A percentile compares a stretch with the other conserved stretches of the same genome.
phyloP scores from a whole-genome alignment of 345 rosid genomes.

The Hypericum androsaemum region DNA sequence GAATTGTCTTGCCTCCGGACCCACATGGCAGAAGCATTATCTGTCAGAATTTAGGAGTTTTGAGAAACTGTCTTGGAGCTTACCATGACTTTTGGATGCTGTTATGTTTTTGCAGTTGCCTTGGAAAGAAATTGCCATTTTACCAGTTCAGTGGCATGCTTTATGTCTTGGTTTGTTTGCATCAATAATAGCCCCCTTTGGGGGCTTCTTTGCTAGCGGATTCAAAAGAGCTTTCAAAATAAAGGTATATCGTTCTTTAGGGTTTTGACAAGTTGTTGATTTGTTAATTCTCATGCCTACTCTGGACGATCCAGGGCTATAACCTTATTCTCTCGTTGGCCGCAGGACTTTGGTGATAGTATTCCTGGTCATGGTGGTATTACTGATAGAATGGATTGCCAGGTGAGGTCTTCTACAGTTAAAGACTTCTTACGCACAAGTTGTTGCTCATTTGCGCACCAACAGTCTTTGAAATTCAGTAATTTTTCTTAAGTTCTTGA shows the following conservation, averaged over 20 bases:
- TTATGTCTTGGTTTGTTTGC: constrained; percentile 86
- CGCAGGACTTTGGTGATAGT: constrained; percentile 96
- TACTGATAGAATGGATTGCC: constrained; percentile 97
- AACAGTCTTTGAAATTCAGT: too few relatives aligned
- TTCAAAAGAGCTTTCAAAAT: constrained; percentile 93
- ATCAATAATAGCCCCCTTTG: constrained; percentile 97
- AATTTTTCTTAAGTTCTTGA: too few relatives aligned
- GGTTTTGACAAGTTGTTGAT: not conserved
- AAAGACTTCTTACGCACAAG: not conserved
- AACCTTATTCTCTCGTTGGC: not conserved
- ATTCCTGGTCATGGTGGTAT: constrained; percentile 99
- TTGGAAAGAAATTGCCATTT: constrained; percentile 72
- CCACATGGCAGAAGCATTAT: too few relatives aligned
- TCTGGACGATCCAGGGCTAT: not conserved
- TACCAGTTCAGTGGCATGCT: constrained; percentile 96
- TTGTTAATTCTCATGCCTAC: not conserved
- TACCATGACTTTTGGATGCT: too few relatives aligned
- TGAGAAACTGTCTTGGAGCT: too few relatives aligned
- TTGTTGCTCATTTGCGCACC: too few relatives aligned
- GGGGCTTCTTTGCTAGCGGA: constrained; percentile 97
- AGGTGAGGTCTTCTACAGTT: constrained; percentile 35
- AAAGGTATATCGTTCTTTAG: constrained; percentile 40
- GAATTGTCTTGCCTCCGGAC: too few relatives aligned
- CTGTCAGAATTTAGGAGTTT: too few relatives aligned
- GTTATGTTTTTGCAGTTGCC: constrained; percentile 45